phyloP scores from a whole-genome alignment of 331 rosid species.

The Phaseolus coccineus region DNA sequence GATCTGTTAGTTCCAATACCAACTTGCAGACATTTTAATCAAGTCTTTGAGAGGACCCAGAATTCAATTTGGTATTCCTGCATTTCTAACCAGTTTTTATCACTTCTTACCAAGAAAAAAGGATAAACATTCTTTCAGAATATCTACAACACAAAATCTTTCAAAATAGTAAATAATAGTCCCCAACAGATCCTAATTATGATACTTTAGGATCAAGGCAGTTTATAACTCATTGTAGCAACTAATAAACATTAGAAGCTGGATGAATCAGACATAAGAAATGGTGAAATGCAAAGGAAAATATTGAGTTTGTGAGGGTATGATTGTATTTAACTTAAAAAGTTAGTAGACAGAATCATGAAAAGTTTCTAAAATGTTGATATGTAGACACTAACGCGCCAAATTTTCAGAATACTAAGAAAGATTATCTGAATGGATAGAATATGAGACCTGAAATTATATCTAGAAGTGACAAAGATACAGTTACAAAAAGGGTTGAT shows the following conservation, averaged over 20 bases:
- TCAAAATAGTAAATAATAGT: not conserved
- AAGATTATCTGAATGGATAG: not conserved
- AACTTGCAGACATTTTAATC: too few relatives aligned
- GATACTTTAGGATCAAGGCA: not conserved
- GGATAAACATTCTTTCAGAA: not conserved
- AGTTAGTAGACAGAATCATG: not conserved
- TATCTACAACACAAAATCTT: not conserved
- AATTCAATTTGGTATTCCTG: not conserved
- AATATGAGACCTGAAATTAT: not conserved
- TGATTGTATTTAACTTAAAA: not conserved
- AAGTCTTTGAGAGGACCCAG: too few relatives aligned
- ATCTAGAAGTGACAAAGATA: conserved; percentile 10
- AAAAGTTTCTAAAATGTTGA: conserved; percentile 3
- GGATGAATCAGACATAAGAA: not conserved
- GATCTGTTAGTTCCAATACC: too few relatives aligned
- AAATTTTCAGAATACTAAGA: not conserved
- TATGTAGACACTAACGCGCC: not conserved
- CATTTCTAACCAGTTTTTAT: not conserved
- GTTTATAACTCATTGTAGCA: not conserved
- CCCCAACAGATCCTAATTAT: not conserved
- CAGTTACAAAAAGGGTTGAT: not conserved
- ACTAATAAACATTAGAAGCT: conserved; percentile 16
- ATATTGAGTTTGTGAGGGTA: not conserved
- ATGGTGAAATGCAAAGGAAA: not conserved
- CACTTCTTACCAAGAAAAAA: not conserved